A percentile compares a stretch with the other conserved stretches of the same genome.
Evolutionary conservation across 2,329 filamentous ascomycete species (phyloP).

Genomic region (Ceratocystis papillata): DNA sequence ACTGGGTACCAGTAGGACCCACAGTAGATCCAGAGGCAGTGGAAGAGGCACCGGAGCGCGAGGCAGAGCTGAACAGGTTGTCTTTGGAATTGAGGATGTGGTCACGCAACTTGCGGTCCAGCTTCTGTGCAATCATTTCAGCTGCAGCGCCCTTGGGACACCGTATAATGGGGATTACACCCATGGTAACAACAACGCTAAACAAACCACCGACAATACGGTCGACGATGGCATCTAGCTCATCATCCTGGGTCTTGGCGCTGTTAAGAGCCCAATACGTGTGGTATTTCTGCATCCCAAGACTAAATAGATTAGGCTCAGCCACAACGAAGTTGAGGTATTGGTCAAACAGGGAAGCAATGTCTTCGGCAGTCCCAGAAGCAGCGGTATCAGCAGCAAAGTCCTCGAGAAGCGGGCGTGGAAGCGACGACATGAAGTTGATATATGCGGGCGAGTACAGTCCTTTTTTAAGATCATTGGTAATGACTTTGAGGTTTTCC

Average conservation of each 20-base stretch:
- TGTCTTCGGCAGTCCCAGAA: conserved; percentile 74
- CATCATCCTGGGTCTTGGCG: conserved; percentile 77
- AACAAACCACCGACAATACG: conserved; percentile 93
- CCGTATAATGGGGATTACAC: conserved; percentile 86
- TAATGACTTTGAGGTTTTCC: conserved; percentile 71
- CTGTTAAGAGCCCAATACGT: conserved; percentile 97
- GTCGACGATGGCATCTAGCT: conserved; percentile 78
- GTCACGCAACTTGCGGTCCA: conserved; percentile 90
- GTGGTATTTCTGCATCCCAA: conserved; percentile 82
- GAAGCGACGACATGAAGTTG: conserved; percentile 92
- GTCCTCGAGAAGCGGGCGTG: conserved; percentile 81
- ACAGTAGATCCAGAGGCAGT: conserved; percentile 45
- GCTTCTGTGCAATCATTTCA: conserved; percentile 84
- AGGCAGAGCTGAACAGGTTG: conserved; percentile 61
- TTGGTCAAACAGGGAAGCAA: conserved; percentile 89
- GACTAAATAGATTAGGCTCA: conserved; percentile 87
- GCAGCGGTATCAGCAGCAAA: conserved; percentile 82
- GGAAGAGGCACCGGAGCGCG: conserved; percentile 47
- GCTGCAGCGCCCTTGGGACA: conserved; percentile 88
- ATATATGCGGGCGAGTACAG: conserved; percentile 91
- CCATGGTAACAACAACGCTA: conserved; percentile 97
- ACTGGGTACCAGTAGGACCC: conserved; percentile 50
- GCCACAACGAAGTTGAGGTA: conserved; percentile 96
- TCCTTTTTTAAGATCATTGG: conserved; percentile 70
- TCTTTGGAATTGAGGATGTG: conserved; percentile 97